Base-by-base conservation (phyloP, 2,329 filamentous ascomycete species). In the Thielaviopsis euricoi region DNA sequence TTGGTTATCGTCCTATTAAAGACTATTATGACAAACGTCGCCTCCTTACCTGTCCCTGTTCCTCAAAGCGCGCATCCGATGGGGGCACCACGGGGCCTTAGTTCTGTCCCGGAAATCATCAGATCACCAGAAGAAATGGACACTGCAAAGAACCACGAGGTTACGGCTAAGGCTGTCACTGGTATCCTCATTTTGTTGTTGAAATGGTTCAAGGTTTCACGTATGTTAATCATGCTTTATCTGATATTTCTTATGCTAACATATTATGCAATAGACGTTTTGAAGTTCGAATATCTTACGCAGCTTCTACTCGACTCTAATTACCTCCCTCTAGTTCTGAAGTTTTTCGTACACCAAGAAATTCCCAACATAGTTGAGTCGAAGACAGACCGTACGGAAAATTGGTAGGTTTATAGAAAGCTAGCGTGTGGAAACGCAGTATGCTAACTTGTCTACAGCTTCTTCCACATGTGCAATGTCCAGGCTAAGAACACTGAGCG, bases 191-290 rank as follows among this genome's bases (percentile, higher is more conserved):
- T 98, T 26, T 74, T 95, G n/a, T 71, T 97, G 51, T 68, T 97
- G 61, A 98, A 97, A 70, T 98, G 93, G 93, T 85, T 97, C 65
- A 94, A 95, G 68, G 75, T 95, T 57, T 96, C 89, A 59, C 93
- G 89, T 94, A 74, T 75, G 87, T 75, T 23, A 10, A 3, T 52
- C 29, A 46, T 52, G 52, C 15, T 43, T 33, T 21, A 7, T 19
- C 19, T n/a, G 37, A 52, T 50, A 62, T 68, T 53, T 67, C 56
- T 58, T 3, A 25, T 51, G 40, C n/a, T 53, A 22, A 9, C 13
- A 46, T 48, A 26, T 12, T 22, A 15, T 25, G 19, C 58, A 54
- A 50, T 62, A 94, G 89, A 98, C 67, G 80, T 97, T 26, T 74
- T 98, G 63, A 95, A 96, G 67, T 96, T 93, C 64, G 93, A 98